Conservation (phyloP, 2,329 filamentous ascomycete genomes). For the Ustulina deusta region DNA sequence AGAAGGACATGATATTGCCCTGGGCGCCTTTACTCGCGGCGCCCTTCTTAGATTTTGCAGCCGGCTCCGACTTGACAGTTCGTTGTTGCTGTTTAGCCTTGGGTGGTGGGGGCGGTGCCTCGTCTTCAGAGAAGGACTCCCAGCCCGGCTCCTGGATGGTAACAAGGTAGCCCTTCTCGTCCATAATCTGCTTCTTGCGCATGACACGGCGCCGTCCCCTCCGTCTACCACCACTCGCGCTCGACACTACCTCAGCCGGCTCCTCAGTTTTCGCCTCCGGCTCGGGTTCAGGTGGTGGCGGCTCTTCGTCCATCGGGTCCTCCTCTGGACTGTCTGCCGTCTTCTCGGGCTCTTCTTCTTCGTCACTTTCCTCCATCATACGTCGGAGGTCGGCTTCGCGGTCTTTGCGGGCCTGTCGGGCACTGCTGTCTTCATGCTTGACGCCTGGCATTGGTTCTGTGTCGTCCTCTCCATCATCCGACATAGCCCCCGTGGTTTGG, state of each 20-base stretch:
- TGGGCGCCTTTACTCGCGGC: constrained; percentile 45
- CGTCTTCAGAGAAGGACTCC: constrained; percentile 54
- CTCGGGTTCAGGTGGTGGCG: constrained; percentile 37
- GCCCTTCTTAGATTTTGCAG: constrained; percentile 47
- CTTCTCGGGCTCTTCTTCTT: constrained; percentile 45
- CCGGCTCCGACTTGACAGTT: constrained; percentile 42
- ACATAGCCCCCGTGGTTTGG: constrained; percentile 41
- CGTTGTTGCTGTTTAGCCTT: constrained; percentile 42
- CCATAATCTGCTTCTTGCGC: constrained; percentile 52
- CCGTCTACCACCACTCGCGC: constrained; percentile 46
- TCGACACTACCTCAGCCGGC: constrained; percentile 48
- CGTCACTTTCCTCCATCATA: constrained; percentile 54
- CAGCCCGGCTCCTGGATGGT: constrained; percentile 52
- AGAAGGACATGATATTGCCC: constrained; percentile 54
- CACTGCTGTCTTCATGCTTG: constrained; percentile 43
- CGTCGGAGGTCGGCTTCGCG: constrained; percentile 49
- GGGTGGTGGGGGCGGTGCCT: constrained; percentile 41
- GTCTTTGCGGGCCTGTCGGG: constrained; percentile 45
- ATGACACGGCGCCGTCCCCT: constrained; percentile 50
- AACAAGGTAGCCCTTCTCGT: constrained; percentile 53
- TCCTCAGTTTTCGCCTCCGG: constrained; percentile 45
- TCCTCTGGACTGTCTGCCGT: constrained; percentile 42
- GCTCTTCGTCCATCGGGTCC: constrained; percentile 48
- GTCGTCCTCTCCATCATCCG: constrained; percentile 53
- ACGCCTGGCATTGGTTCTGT: constrained; percentile 43